A percentile compares a stretch with the other conserved stretches of the same genome.
These are phyloP conservation scores for Globisporangium recalcitrans DNA, from an alignment of 352 stramenopile genomes.

Conservation along the genomic window DNA sequence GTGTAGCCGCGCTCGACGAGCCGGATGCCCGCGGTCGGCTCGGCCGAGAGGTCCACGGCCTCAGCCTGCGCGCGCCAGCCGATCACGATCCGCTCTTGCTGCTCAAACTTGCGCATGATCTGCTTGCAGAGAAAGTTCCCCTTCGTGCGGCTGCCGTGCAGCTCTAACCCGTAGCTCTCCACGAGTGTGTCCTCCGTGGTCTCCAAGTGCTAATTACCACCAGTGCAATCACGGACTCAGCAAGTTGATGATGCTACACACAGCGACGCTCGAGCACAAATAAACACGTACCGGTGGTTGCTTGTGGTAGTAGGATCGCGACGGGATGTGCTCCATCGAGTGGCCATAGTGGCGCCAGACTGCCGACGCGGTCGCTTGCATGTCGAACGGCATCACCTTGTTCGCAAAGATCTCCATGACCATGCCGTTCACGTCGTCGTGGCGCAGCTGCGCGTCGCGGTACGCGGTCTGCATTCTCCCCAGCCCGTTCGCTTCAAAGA, in stretches of 20 bases:
- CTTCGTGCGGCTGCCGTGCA: constrained; percentile 41
- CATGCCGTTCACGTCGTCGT: constrained; percentile 30
- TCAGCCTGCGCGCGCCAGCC: constrained; percentile 53
- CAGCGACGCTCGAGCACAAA: neutral
- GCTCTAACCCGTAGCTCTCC: constrained; percentile 49
- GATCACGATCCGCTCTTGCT: constrained; percentile 49
- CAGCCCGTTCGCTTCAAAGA: constrained; percentile 47
- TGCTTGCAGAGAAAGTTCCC: constrained; percentile 49
- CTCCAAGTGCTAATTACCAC: constrained; percentile 32
- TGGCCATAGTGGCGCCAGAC: constrained; percentile 55
- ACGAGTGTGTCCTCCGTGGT: constrained; percentile 44
- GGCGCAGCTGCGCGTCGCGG: constrained; percentile 40
- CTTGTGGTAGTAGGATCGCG: constrained; percentile 47
- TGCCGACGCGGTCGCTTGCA: constrained; percentile 31
- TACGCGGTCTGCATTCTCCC: constrained; percentile 46
- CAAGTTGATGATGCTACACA: neutral
- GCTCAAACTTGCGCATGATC: constrained; percentile 46
- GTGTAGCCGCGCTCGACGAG: constrained; percentile 60
- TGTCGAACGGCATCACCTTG: constrained; percentile 50
- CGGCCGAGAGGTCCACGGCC: constrained; percentile 41
- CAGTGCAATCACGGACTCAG: constrained; percentile 16
- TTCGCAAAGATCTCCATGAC: constrained; percentile 56
- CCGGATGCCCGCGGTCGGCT: constrained; percentile 45
- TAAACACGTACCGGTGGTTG: constrained; percentile 31
- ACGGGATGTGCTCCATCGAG: constrained; percentile 56